Evolutionary conservation across 1,139 yeast species (phyloP), one percentile per base, ranked within the genome.

Genomic region (Hyphopichia burtonii): DNA sequence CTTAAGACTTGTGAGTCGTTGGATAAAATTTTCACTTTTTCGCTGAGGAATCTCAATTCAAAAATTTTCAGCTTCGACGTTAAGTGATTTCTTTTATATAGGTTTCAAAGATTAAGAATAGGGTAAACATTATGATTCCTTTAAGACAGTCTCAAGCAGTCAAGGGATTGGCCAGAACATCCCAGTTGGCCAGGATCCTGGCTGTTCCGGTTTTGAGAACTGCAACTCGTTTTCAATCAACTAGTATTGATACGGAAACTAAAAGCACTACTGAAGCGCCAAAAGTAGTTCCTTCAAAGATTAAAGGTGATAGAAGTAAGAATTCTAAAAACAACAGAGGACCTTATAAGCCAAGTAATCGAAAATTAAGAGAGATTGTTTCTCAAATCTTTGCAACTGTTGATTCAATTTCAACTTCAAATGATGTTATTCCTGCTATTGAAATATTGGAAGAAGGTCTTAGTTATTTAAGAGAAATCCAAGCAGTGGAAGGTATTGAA

Each of bases 361-460:
- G 41, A 20, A 71, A 71, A 47, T 56, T 72, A 36, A 53, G 58
- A 20, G 76, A 71, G 44, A 67, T 72, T 32, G 49, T 65, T 15
- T 47, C 51, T 14, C 77, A 71, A 47, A 56, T 72, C 39, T 44
- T 48, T 14, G 46, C 52, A 7, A 58, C 71, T 2, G 59, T 67
- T 27, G 47, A 52, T 11, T 44, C 58, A 2, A 58, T 70, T 2
- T 58, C 66, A 27, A 46, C 51, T 12, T 43, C 58, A 2, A 33
- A 53, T 3, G 62, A 61, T 37, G 48, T 67, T 27, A 38, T 50
- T 4, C 77, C 71, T 44, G 54, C 68, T 17, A 49, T 63, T 22
- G 72, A 64, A 33, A 70, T 73, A 42, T 61, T 71, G 38, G 75
- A 70, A 38, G 78, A 73, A 51, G 78, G 76, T 2, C 54, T 71